Conservation (phyloP, 257 asterid genomes). For the Ilex asprella region DNA sequence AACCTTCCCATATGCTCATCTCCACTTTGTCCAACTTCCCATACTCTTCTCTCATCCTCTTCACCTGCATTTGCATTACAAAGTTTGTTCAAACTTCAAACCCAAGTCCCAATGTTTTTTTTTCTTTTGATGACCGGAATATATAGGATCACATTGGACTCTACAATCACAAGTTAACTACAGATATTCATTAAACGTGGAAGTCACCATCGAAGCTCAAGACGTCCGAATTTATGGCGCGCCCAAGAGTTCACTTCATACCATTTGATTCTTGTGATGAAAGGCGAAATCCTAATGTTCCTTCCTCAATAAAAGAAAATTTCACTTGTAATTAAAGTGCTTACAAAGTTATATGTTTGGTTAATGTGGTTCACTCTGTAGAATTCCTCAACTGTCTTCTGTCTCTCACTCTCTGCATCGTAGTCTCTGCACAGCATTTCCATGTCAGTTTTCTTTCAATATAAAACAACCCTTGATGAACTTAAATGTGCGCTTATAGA, state of each 20-base stretch:
- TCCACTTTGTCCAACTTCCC: slow-evolving; percentile 24
- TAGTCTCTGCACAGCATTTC: slow-evolving; percentile 40
- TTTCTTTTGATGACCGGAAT: no score
- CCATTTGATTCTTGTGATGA: no score
- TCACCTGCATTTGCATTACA: slow-evolving; percentile 17
- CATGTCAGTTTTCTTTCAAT: background rate
- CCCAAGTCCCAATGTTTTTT: background rate
- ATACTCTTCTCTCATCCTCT: slow-evolving; percentile 25
- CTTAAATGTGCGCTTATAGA: background rate
- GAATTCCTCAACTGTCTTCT: slow-evolving; percentile 64
- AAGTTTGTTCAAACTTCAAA: background rate
- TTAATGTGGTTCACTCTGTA: slow-evolving; percentile 55
- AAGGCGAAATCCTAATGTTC: no score
- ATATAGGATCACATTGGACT: no score
- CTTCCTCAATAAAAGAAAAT: background rate
- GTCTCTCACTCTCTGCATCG: slow-evolving; percentile 52
- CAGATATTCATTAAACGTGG: no score
- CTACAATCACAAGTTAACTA: no score
- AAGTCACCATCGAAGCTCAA: no score
- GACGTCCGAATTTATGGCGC: no score
- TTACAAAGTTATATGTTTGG: slow-evolving; percentile 60
- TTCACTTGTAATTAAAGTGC: background rate
- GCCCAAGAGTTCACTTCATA: no score
- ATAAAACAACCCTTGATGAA: background rate
- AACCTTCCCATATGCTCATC: slow-evolving; percentile 53